Base-by-base conservation (phyloP, 169 alveolate species). In the Plasmodium ovale region DNA sequence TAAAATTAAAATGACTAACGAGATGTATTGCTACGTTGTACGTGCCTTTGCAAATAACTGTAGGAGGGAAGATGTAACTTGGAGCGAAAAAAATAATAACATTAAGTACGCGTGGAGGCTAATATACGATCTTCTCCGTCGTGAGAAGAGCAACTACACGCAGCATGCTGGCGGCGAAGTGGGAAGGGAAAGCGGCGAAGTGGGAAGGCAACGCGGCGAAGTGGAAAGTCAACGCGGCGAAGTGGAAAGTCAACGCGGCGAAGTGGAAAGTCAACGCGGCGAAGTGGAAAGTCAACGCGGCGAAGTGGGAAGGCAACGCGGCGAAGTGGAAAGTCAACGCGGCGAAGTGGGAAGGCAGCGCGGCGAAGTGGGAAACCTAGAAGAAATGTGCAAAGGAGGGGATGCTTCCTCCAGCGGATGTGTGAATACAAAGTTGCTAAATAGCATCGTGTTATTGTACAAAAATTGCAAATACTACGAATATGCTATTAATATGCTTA, bases 401-500 rank as follows among this genome's bases (percentile, higher is more conserved):
- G 7, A 16, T 21, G 10, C 27, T 25, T 12, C 1, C 23, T 14
- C 0, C 47, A 27, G n/a, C 27, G 16, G 29, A 10, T 14, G 42
- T 49, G 27, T 65, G 1, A 68, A 44, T 23, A 82, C 94, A n/a
- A 53, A 60, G 29, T 14, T 92, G 49, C 23, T 95, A 21, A 94
- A 95, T 59, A 93, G 95, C 21, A 77, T 96, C n/a, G 60, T 96
- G n/a, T 59, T 67, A 19, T 90, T 96, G 19, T 96, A 96, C 67
- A 94, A 93, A 21, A 85, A 71, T 12, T 95, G 95, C 2, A 94
- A 94, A 4, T 96, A 92, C 53, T 70, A 94, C 31, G 96, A 94
- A 54, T 94, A 94, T 44, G 96, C 97, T 0, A 44, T 96, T 42
- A 96, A 94, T 54, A 92, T 95, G 94, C 92, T 95, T 5, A 89